These are phyloP conservation scores for Tricladium varicosporioides DNA, from an alignment of 2,329 filamentous ascomycete genomes.

Conservation along the genomic window DNA sequence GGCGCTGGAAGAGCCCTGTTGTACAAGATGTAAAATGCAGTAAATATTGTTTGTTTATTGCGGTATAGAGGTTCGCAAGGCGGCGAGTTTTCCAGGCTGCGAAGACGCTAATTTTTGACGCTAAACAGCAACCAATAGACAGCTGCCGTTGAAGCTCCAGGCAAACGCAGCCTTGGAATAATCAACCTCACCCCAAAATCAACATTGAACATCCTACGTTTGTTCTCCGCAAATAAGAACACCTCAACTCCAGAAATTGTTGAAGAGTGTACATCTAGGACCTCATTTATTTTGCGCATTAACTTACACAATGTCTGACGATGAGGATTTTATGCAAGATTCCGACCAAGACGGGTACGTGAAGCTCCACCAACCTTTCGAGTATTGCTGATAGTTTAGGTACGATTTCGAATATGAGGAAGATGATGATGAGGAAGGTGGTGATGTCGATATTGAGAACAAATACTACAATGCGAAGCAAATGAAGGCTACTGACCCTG, in stretches of 20 bases:
- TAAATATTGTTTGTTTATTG: neutral
- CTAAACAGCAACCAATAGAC: slow-evolving; percentile 10
- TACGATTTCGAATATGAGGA: slow-evolving; percentile 98
- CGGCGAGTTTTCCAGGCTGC: neutral
- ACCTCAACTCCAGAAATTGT: too few relatives aligned
- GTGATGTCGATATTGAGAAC: slow-evolving; percentile 95
- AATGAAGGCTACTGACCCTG: slow-evolving; percentile 81
- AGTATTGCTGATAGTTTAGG: slow-evolving; percentile 40
- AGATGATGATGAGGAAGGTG: slow-evolving; percentile 78
- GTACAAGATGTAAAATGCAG: neutral
- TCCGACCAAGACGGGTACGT: slow-evolving; percentile 81
- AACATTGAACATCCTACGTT: neutral
- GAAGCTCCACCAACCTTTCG: slow-evolving; percentile 7
- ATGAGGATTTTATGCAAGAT: slow-evolving; percentile 90
- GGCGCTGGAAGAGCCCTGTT: too few relatives aligned
- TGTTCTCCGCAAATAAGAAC: neutral
- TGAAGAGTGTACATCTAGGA: too few relatives aligned
- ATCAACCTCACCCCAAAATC: slow-evolving; percentile 4
- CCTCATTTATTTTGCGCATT: neutral
- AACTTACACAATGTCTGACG: slow-evolving; percentile 46
- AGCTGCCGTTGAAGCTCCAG: slow-evolving; percentile 3
- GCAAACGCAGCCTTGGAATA: slow-evolving; percentile 17
- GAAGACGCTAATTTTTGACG: neutral
- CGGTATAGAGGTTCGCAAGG: neutral
- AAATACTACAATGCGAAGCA: slow-evolving; percentile 99